Evolutionary conservation across 768 basidiomycete species (phyloP).

Genomic region (Mycena alexandri): DNA sequence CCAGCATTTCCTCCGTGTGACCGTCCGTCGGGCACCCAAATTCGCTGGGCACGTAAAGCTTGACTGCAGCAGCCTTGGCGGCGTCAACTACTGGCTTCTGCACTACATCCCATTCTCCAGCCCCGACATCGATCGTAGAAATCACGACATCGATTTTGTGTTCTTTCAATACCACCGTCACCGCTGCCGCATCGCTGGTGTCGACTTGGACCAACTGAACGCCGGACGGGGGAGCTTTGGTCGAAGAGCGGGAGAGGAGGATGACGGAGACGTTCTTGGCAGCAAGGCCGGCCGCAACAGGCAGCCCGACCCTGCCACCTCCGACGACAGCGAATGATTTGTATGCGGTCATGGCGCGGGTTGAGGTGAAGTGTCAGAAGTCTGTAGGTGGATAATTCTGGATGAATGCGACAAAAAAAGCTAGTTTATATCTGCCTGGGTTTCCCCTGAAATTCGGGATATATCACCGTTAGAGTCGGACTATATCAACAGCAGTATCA

Average conservation of each 20-base stretch:
- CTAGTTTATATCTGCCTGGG: no score
- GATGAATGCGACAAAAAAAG: no score
- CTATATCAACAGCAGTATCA: no score
- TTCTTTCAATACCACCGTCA: conserved; percentile 20
- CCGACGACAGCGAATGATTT: no score
- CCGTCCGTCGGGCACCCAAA: conserved; percentile 41
- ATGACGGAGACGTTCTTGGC: no score
- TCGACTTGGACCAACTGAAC: not conserved
- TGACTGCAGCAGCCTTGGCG: conserved; percentile 51
- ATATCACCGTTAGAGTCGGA: no score
- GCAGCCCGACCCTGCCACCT: no score
- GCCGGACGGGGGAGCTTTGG: not conserved
- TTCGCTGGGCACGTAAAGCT: conserved; percentile 54
- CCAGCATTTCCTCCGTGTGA: conserved; percentile 42
- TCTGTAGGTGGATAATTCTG: no score
- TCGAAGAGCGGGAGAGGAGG: not conserved
- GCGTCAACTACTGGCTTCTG: conserved; percentile 42
- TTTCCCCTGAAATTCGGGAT: no score
- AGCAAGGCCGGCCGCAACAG: no score
- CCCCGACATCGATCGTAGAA: conserved; percentile 45
- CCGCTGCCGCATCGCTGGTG: not conserved
- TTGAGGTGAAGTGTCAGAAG: no score
- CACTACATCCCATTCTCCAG: not conserved
- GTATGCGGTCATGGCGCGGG: no score
- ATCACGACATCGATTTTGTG: conserved; percentile 51